Base-by-base conservation (phyloP, 176 grass and related monocot species). In the Bonia amplexicaulis region DNA sequence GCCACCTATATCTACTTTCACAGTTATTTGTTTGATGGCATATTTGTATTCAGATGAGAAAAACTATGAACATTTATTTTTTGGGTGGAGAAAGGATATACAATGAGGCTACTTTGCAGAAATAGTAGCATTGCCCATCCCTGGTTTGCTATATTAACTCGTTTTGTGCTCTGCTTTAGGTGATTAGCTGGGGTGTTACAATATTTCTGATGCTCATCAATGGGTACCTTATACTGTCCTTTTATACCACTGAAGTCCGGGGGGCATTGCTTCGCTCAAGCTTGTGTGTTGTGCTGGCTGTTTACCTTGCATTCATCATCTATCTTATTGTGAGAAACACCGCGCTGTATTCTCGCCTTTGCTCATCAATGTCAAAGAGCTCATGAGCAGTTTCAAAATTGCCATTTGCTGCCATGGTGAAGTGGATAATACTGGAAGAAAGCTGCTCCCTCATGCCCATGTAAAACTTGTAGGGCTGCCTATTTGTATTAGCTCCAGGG, bases 151-250 rank as follows among this genome's bases (percentile, higher is more conserved):
- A 53, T 58, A 66, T 48, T 71, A 64, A 78, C 5, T 48, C 41
- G 2, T 20, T 82, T 84, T 82, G 3, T 72, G 7, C 49, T 91
- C 66, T 88, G 78, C 17, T 65, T 44, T 67, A 98, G 95, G 95
- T 90, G 60, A 66, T 98, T 49, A 93, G 89, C 65, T 98, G 95
- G 95, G 86, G 93, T 73, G 87, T 98, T n/a, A 92, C 90, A 6
- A 72, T 77, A 10, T 93, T 98, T 85, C 83, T 98, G 64, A 98
- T 98, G 79, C 86, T 92, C 75, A 95, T 98, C 89, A 98, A 98
- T 58, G 95, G 93, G 23, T 98, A 95, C 76, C 93, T 98, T 75
- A 87, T 98, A 74, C 68, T 98, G 31, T 85, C 84, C 69, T 98
- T 98, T 85, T 95, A 93, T 55, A 60, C 88, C 44, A 77, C 81